A percentile compares a stretch with the other conserved stretches of the same genome.
Evolutionary conservation across 2,329 filamentous ascomycete species (phyloP).

Genomic region (Botrytis deweyae): DNA sequence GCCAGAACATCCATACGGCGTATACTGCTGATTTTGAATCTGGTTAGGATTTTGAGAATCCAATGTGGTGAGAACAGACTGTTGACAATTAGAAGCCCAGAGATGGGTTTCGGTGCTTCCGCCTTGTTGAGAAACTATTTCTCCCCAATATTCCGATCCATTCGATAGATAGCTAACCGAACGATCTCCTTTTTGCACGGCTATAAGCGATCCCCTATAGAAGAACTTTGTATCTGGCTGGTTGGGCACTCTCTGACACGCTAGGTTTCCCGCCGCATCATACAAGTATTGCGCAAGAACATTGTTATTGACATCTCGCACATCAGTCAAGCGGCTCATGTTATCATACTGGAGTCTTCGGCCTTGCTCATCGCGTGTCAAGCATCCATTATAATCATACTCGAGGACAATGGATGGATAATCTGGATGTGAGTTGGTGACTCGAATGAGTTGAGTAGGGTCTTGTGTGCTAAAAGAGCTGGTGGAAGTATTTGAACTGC

Average conservation of each 20-base stretch:
- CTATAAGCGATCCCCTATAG: slow-evolving; percentile 14
- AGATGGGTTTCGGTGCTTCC: not conserved
- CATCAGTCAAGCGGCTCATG: slow-evolving; percentile 2
- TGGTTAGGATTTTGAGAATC: slow-evolving; percentile 2
- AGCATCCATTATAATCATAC: slow-evolving; percentile 14
- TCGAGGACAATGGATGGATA: not conserved
- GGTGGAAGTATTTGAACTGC: not conserved
- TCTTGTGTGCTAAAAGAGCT: slow-evolving; percentile 3
- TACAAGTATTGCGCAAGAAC: slow-evolving; percentile 14
- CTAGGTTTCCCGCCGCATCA: slow-evolving; percentile 10
- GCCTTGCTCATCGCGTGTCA: slow-evolving; percentile 10
- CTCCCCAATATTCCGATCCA: slow-evolving; percentile 15
- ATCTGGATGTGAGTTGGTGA: slow-evolving; percentile 11
- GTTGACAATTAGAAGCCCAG: slow-evolving; percentile 14
- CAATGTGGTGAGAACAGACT: not conserved
- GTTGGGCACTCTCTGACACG: slow-evolving; percentile 4
- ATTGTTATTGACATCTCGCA: not conserved
- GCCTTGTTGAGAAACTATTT: not conserved
- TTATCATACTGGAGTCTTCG: slow-evolving; percentile 9
- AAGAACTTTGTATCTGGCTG: slow-evolving; percentile 10
- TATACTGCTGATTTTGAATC: slow-evolving; percentile 5
- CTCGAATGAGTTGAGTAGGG: slow-evolving; percentile 14
- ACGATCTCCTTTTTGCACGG: slow-evolving; percentile 1
- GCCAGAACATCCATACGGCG: slow-evolving; percentile 12
- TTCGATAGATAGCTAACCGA: slow-evolving; percentile 6